These are phyloP conservation scores for Globisporangium echinulatum DNA, from an alignment of 352 stramenopile genomes.

Conservation along the genomic window DNA sequence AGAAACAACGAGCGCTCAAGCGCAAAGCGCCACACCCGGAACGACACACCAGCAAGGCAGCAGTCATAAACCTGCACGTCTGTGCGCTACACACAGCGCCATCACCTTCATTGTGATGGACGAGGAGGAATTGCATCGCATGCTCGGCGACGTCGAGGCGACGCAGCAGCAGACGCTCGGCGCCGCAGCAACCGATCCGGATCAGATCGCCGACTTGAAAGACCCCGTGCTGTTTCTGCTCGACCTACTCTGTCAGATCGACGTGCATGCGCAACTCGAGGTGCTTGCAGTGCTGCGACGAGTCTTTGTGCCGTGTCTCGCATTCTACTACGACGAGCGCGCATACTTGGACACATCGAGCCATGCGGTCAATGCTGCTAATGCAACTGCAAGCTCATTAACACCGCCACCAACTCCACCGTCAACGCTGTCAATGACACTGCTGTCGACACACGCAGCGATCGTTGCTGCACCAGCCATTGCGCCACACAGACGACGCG, in stretches of 20 bases:
- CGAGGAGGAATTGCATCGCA: conserved; percentile 18
- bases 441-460: not conserved
- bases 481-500: conserved; percentile 11
- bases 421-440: not conserved
- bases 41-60: not conserved
- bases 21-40: not conserved
- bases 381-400: not conserved
- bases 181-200: conserved; percentile 16
- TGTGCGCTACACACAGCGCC: not conserved
- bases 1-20: too few species aligned
- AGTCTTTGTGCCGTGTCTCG: conserved; percentile 30
- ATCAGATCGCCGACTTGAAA: conserved; percentile 26
- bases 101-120: not conserved
- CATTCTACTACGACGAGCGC: conserved; percentile 30
- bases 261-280: conserved; percentile 20
- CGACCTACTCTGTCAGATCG: conserved; percentile 32
- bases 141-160: conserved; percentile 35
- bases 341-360: conserved; percentile 20
- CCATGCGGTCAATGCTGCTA: not conserved
- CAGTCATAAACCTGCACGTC: not conserved
- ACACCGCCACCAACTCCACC: not conserved
- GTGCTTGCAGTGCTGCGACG: conserved; percentile 33
- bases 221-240: conserved; percentile 42
- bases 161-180: conserved; percentile 28
- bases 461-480: not conserved